Conservation (phyloP, 164 flowering plant genomes). For the Liquidambar formosana region DNA sequence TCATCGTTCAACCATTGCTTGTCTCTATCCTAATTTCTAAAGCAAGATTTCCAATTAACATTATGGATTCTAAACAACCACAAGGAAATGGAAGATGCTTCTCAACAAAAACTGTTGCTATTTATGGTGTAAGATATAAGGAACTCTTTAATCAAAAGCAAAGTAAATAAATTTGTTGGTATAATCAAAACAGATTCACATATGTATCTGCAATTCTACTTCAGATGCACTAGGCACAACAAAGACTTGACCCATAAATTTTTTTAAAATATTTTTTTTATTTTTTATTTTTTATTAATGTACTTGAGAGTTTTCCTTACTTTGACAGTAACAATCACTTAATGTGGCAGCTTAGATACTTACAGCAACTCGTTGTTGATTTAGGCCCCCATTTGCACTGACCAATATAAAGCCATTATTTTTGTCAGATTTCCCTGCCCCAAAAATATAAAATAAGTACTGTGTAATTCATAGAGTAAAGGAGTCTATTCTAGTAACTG, state of each 20-base stretch:
- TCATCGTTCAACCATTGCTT: neutral
- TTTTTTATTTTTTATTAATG: no score
- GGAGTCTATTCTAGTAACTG: neutral
- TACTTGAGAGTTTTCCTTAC: no score
- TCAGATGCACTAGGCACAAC: neutral
- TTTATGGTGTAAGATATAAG: neutral
- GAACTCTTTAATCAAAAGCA: no score
- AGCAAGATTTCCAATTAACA: neutral
- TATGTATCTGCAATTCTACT: neutral
- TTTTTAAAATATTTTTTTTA: no score
- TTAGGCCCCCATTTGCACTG: slow-evolving; percentile 99
- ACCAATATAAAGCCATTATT: slow-evolving; percentile 75
- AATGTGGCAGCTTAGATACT: slow-evolving; percentile 28
- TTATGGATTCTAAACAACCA: neutral
- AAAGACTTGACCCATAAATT: neutral
- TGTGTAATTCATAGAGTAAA: no score
- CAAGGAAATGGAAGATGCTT: no score
- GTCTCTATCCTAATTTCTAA: neutral
- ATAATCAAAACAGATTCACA: neutral
- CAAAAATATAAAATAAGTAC: slow-evolving; percentile 11
- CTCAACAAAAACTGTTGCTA: neutral
- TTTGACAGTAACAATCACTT: neutral
- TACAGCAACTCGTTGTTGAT: slow-evolving; percentile 99
- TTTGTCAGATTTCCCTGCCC: slow-evolving; percentile 39
- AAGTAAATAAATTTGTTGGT: neutral